Evolutionary conservation across 441 rosid species (phyloP).

Genomic region (Raphanus hybrid): DNA sequence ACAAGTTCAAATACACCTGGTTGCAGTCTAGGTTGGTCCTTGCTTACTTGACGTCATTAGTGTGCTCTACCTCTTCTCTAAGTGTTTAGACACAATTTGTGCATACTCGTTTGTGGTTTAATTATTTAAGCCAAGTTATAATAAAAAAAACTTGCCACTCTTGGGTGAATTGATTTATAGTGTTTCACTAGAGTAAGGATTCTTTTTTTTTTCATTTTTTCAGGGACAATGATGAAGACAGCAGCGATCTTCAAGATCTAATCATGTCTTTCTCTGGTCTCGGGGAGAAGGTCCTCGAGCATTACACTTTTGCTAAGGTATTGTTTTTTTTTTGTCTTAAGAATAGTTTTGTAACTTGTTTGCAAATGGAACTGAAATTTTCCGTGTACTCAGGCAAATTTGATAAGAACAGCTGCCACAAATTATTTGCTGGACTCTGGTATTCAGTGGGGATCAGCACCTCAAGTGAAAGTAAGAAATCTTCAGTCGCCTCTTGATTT

Average conservation of each 20-base stretch:
- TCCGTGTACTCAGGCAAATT: slow-evolving; percentile 62
- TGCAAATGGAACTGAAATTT: background rate
- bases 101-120: slow-evolving; percentile 13
- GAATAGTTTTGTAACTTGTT: slow-evolving; percentile 1
- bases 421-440: slow-evolving; percentile 87
- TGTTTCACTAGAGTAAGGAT: slow-evolving; percentile 18
- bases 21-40: slow-evolving; percentile 62
- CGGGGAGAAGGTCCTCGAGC: slow-evolving; percentile 90
- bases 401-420: slow-evolving; percentile 84
- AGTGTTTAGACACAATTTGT: background rate
- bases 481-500: background rate
- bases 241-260: slow-evolving; percentile 77
- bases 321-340: slow-evolving; percentile 7
- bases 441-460: slow-evolving; percentile 93
- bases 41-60: slow-evolving; percentile 24
- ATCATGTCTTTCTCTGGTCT: slow-evolving; percentile 79
- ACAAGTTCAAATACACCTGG: slow-evolving; percentile 84
- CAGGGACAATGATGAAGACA: slow-evolving; percentile 77
- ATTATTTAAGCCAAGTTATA: slow-evolving; percentile 4
- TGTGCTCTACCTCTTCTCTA: slow-evolving; percentile 5
- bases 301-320: slow-evolving; percentile 96
- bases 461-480: slow-evolving; percentile 79
- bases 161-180: slow-evolving; percentile 10
- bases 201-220: slow-evolving; percentile 33
- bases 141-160: background rate